phyloP scores from a whole-genome alignment of 2,329 filamentous ascomycete species.

The Plenodomus biglobosus region DNA sequence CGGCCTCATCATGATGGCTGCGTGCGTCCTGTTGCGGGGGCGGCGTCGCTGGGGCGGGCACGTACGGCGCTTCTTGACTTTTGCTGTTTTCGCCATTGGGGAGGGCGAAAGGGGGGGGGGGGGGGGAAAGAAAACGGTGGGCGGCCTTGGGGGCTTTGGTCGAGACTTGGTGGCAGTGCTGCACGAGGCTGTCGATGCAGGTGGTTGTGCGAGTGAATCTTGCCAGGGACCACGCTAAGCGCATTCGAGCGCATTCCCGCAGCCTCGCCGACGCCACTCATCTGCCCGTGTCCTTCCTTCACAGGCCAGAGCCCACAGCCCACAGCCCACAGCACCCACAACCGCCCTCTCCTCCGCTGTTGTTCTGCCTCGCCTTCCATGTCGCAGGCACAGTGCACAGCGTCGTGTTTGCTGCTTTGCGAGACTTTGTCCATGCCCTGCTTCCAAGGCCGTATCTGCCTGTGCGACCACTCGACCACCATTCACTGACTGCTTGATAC shows the following conservation, averaged over 20 bases:
- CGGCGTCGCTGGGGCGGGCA: not conserved
- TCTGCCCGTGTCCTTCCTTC: constrained; percentile 5
- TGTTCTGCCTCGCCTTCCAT: constrained; percentile 23
- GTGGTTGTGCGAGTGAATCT: not conserved
- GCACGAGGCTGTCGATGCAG: too few relatives aligned
- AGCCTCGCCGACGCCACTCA: constrained; percentile 14
- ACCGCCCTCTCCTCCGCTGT: constrained; percentile 6
- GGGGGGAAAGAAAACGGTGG: too few relatives aligned
- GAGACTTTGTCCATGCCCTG: constrained; percentile 31
- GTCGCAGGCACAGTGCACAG: constrained; percentile 34
- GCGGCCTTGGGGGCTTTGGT: too few relatives aligned
- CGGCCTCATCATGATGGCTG: too few relatives aligned
- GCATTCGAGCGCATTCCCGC: constrained; percentile 13
- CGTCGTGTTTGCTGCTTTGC: constrained; percentile 37
- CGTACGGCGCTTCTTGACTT: constrained; percentile 50
- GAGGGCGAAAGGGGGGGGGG: too few relatives aligned
- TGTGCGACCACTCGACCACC: not conserved
- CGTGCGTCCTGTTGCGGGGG: too few relatives aligned
- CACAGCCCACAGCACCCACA: constrained; percentile 12
- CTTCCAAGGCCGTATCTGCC: constrained; percentile 6
- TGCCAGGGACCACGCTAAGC: constrained; percentile 1
- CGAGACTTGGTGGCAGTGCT: too few relatives aligned
- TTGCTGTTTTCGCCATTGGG: constrained; percentile 51
- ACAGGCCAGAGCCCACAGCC: constrained; percentile 7
- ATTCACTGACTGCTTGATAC: too few relatives aligned